phyloP scores from a whole-genome alignment of 202 grass and related monocot species.

The Panicum virgatum region DNA sequence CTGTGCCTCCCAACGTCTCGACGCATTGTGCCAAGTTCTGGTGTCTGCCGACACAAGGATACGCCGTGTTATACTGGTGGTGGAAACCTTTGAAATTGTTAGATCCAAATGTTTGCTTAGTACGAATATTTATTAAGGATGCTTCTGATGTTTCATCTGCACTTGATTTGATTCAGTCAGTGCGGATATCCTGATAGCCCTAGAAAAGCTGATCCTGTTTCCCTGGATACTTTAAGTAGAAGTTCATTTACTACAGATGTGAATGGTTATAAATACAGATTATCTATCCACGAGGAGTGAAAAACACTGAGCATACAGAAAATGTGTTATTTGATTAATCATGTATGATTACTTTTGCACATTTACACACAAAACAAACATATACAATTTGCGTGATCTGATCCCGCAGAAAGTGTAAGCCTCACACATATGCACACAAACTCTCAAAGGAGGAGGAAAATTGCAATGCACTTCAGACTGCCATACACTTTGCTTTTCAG shows the following conservation, averaged over 20 bases:
- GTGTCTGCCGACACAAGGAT: neutral
- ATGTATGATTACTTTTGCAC: constrained; percentile 25
- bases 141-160: neutral
- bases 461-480: constrained; percentile 18
- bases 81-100: neutral
- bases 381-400: constrained; percentile 27
- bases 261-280: neutral
- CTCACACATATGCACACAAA: constrained; percentile 35
- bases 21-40: neutral
- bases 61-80: neutral
- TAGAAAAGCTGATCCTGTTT: neutral
- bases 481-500: constrained; percentile 19
- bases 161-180: neutral
- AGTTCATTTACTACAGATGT: neutral
- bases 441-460: constrained; percentile 28
- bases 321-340: constrained; percentile 15
- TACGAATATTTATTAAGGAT: neutral
- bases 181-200: neutral
- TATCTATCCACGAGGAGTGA: neutral
- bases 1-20: neutral
- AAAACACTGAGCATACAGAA: neutral
- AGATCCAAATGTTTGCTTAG: neutral
- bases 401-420: neutral
- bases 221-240: neutral
- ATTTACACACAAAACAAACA: constrained; percentile 45